A percentile compares a stretch with the other conserved stretches of the same genome.
Evolutionary conservation across 192 early-diverging fungal species (phyloP).

Genomic region (Chytriomyces sp.): DNA sequence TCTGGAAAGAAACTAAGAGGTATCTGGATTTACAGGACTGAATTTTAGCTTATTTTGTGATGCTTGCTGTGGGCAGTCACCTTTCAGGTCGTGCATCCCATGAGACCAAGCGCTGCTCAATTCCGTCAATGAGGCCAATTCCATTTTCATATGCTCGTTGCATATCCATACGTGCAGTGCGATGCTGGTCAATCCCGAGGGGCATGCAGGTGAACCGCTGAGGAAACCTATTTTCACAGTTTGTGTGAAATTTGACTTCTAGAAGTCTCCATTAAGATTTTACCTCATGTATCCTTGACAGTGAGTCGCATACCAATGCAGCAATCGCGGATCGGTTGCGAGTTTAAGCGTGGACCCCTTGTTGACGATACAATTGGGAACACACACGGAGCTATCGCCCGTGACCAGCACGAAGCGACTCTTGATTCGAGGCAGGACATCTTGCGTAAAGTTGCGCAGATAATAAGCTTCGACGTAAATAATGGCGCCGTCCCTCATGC

Average conservation of each 20-base stretch:
- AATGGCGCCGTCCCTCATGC: background rate
- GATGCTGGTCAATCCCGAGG: slow-evolving; percentile 16
- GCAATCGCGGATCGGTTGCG: background rate
- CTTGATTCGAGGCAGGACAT: background rate
- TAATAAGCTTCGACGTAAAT: background rate
- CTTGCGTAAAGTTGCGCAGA: background rate
- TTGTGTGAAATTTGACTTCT: background rate
- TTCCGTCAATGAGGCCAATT: background rate
- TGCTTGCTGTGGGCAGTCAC: background rate
- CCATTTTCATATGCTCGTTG: background rate
- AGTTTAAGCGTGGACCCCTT: background rate
- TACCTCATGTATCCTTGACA: too few species aligned
- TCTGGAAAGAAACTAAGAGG: background rate
- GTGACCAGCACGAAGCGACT: background rate
- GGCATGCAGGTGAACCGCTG: slow-evolving; percentile 8
- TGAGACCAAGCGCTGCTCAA: background rate
- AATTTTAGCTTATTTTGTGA: too few species aligned
- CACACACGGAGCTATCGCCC: background rate
- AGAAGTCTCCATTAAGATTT: too few species aligned
- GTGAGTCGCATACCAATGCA: background rate
- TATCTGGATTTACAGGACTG: background rate
- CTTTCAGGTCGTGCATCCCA: background rate
- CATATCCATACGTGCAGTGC: background rate
- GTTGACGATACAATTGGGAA: background rate
- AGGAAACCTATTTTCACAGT: too few species aligned